Base-by-base conservation (phyloP, 1,284 basidiomycete genomes). In the Rhodotorula sp. region DNA sequence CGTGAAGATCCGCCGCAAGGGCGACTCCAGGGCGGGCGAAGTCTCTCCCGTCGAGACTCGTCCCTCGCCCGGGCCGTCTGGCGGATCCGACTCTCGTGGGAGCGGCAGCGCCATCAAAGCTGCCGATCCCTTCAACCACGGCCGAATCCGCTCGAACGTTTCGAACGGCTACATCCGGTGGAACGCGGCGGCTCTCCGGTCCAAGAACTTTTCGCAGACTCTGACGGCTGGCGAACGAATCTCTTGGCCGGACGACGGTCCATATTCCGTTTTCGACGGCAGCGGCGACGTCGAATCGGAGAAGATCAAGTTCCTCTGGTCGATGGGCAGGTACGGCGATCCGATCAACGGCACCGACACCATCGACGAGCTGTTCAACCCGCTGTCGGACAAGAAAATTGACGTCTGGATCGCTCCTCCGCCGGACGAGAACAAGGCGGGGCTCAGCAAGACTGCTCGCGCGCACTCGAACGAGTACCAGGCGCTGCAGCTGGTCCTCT, bases 401-500 rank as follows among this genome's bases (percentile, higher is more conserved):
- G 62, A 67, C 31, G 67, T 48, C 15, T 74, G 29, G 56, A 58
- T 74, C 48, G 62, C 58, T 2, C 39, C 52, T 3, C 59, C 62
- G 23, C 68, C 70, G 15, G 39, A 54, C 4, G 43, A 54, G 20
- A 20, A 15, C 29, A 69, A 75, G 57, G 63, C 74, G 34, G 68
- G 61, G 31, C 62, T 64, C 56, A 66, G 58, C 64, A 71, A 71
- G 51, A 59, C 70, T 71, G 54, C 63, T 58, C 79, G 79, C 77
- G 39, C 73, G 61, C 54, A 76, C 70, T 1, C 77, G 76, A 23
- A 79, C 39, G 70, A 79, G 76, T 77, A 80, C 77, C 58, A 74
- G 72, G 75, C 81, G 67, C 65, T 80, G 75, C 67, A 82, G 69
- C 58, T 78, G 77, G 61, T 81, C 78, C 77, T 79, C 78, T 31